Evolutionary conservation across 1,139 yeast genomes (phyloP), one percentile per base, ranked within the genome.

Genomic region (Candida pseudocylindracea): DNA sequence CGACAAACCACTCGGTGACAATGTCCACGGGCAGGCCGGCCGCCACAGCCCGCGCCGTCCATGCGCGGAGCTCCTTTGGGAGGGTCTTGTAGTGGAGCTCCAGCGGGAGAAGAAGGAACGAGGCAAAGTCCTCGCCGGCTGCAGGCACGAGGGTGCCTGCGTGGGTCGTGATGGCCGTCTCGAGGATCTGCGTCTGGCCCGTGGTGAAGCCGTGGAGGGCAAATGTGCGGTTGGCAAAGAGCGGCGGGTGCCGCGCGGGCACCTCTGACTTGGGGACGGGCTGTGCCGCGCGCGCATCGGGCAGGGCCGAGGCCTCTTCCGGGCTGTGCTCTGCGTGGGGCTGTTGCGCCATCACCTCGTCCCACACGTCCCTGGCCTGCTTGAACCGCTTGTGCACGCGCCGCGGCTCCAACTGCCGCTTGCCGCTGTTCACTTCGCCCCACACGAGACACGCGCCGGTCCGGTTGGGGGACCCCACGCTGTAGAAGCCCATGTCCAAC

Each of bases 1-100:
- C 96, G 25, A 85, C 53, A 42, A 78, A 74, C 85, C 93, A 81
- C 49, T 85, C 95, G 2, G 93, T 75, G 2, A 69, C 66, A 2
- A 59, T 44, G 28, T 43, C 42, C 12, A 53, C 45, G 3, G 42
- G 41, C 4, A 51, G 49, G 30, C 39, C 40, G 27, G 46, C 43
- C 26, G 55, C 45, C 20, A 42, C 42, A 15, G 40, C 35, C 32
- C 46, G 51, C 10, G 34, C 15, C 3, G 38, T 28, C 3, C 41
- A 27, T 2, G 60, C 49, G 12, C 55, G 42, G n/a, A 42, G 41
- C 28, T 46, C 47, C 28, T 55, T 43, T 42, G 49, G 43, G 26
- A 38, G 36, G 7, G 43, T 39, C 7, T 51, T 45, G 29, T 47
- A 51, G 4, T 48, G 36, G 4, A 60, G 57, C 32, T 45, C 45